Percentiles rank a stretch among this genome's conserved stretches.
These are phyloP conservation scores for Globisporangium megalacanthum DNA, from an alignment of 352 stramenopile genomes.

Conservation along the genomic window DNA sequence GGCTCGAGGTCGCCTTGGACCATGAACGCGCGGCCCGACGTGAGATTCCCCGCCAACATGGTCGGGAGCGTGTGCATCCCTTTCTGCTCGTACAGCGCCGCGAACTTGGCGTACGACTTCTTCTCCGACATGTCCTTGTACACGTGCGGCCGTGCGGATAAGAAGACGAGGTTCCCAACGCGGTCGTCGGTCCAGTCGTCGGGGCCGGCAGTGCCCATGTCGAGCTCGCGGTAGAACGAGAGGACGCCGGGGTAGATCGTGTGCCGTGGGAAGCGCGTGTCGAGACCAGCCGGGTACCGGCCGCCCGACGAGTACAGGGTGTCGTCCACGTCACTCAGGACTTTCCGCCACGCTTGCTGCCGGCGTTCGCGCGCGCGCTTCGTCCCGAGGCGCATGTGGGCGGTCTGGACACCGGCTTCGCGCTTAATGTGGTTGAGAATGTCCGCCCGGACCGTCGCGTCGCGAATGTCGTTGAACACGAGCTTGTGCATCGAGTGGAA, in stretches of 20 bases:
- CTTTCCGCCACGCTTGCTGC: slow-evolving; percentile 95
- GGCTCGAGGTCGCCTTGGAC: slow-evolving; percentile 94
- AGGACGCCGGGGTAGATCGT: slow-evolving; percentile 97
- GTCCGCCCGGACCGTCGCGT: slow-evolving; percentile 81
- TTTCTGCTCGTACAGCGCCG: slow-evolving; percentile 87
- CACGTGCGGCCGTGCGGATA: slow-evolving; percentile 97
- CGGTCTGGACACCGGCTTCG: slow-evolving; percentile 91
- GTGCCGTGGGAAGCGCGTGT: slow-evolving; percentile 90
- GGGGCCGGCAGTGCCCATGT: slow-evolving; percentile 89
- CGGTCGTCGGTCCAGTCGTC: slow-evolving; percentile 87
- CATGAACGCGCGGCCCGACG: slow-evolving; percentile 93
- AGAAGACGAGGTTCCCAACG: slow-evolving; percentile 97
- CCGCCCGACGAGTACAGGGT: slow-evolving; percentile 95
- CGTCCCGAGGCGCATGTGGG: slow-evolving; percentile 91
- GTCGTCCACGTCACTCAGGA: slow-evolving; percentile 98
- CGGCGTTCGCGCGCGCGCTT: slow-evolving; percentile 69
- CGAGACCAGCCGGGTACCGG: slow-evolving; percentile 93
- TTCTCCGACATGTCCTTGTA: slow-evolving; percentile 99
- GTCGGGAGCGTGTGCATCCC: slow-evolving; percentile 95
- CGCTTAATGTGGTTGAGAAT: slow-evolving; percentile 95
- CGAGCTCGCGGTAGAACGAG: slow-evolving; percentile 97
- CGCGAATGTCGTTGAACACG: slow-evolving; percentile 95
- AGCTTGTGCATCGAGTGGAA: slow-evolving; percentile 98
- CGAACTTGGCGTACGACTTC: slow-evolving; percentile 96
- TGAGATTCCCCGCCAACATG: slow-evolving; percentile 92